Evolutionary conservation across 129 eudicot species (phyloP).

Genomic region (Escallonia herrerae): DNA sequence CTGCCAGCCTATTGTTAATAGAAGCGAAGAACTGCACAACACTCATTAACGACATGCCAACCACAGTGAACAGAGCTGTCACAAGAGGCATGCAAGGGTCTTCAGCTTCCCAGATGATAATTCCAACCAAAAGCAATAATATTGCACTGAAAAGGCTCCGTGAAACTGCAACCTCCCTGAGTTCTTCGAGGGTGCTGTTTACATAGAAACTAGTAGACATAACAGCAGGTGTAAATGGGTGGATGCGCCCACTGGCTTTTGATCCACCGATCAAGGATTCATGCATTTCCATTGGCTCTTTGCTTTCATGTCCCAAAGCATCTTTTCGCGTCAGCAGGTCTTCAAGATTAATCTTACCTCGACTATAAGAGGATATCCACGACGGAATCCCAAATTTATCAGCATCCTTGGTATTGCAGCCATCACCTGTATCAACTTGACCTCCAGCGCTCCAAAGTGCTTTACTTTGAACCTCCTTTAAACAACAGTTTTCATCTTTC

Average conservation of each 20-base stretch:
- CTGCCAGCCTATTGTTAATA: conserved; percentile 42
- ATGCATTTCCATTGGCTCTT: conserved; percentile 8
- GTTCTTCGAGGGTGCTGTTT: conserved; percentile 14
- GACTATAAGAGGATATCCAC: conserved; percentile 14
- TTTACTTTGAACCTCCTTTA: conserved; percentile 46
- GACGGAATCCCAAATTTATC: conserved; percentile 9
- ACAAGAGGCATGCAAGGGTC: conserved; percentile 83
- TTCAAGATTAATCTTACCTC: not conserved
- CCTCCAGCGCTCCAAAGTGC: conserved; percentile 18
- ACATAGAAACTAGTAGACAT: conserved; percentile 1
- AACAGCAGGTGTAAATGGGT: conserved; percentile 12
- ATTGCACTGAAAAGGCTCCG: conserved; percentile 57
- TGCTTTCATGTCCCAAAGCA: conserved; percentile 10
- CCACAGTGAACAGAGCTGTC: conserved; percentile 63
- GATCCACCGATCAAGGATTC: conserved; percentile 5
- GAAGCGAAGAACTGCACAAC: conserved; percentile 46
- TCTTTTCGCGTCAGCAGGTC: conserved; percentile 18
- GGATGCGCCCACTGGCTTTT: conserved; percentile 10
- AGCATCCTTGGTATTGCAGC: conserved; percentile 8
- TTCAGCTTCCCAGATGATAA: conserved; percentile 52
- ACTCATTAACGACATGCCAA: conserved; percentile 51
- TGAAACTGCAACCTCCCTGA: conserved; percentile 49
- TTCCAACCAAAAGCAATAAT: conserved; percentile 59
- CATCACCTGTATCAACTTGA: conserved; percentile 15
- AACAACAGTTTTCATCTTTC: conserved; percentile 35